Percentiles rank a stretch among this genome's conserved stretches.
phyloP scores from a whole-genome alignment of 805 yeast genomes.

The Hanseniaspora hatyaiensis region DNA sequence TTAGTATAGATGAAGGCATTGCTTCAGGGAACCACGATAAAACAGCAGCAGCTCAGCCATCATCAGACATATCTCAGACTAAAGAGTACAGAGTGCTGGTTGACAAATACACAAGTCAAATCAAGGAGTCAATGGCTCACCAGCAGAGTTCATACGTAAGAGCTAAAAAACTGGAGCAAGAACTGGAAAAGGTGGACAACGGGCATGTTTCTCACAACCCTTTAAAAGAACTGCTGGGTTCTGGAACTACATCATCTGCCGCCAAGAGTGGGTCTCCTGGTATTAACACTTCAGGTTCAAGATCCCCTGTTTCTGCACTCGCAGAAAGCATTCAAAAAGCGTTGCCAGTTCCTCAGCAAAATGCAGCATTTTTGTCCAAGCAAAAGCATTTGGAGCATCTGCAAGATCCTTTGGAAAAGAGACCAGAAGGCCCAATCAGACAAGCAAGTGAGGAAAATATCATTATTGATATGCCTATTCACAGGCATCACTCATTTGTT shows the following conservation, averaged over 20 bases:
- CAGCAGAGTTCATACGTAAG: conserved; percentile 66
- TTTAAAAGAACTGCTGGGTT: not conserved
- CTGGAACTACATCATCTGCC: not conserved
- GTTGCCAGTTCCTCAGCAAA: conserved; percentile 11
- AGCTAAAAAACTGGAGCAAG: conserved; percentile 58
- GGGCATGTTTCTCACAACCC: conserved; percentile 25
- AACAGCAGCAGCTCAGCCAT: too few relatives aligned
- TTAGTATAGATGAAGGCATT: conserved; percentile 60
- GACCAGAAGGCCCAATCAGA: conserved; percentile 19
- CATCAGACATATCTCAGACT: conserved; percentile 28
- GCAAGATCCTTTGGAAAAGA: conserved; percentile 9
- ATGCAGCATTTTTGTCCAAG: not conserved
- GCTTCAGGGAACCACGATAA: conserved; percentile 35
- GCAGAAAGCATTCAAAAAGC: conserved; percentile 15
- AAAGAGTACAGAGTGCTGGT: conserved; percentile 44
- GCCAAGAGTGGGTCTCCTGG: not conserved
- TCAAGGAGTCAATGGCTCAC: conserved; percentile 55
- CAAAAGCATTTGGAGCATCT: conserved; percentile 1
- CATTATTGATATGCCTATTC: conserved; percentile 65
- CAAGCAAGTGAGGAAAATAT: conserved; percentile 24
- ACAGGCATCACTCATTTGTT: conserved; percentile 43
- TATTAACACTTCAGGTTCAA: conserved; percentile 1
- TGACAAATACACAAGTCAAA: conserved; percentile 45
- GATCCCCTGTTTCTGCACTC: conserved; percentile 4
- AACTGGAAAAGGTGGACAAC: conserved; percentile 29